Evolutionary conservation across 768 basidiomycete genomes (phyloP), one percentile per base, ranked within the genome.

Genomic region (button mushroom (Agaricus bisporus)): DNA sequence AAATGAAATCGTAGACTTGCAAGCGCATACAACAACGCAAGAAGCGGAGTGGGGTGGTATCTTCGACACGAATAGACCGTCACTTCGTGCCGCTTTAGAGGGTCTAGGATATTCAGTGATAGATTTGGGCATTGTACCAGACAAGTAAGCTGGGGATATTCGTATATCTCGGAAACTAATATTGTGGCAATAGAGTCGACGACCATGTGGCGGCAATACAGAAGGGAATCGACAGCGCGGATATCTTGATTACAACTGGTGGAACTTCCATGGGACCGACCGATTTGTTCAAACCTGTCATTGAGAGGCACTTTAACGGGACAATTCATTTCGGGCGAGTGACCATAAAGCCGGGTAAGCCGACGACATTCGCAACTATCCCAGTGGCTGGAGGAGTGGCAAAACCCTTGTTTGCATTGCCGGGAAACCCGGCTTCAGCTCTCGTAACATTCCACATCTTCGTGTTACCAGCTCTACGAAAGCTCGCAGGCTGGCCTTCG

Each of bases 261-360:
- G 92, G 92, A 4, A 93, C 92, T 4, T 91, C 89, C 1, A 95
- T 95, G 92, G 92, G 92, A 0, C 79, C 91, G 1, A 83, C 82
- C 0, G 92, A 95, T 66, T 75, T 95, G 18, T 68, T 95, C 38
- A 94, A 95, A 66, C 92, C 92, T 1, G 80, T 93, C 54, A 86
- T 95, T 52, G 92, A 95, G 67, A 80, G 83, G 14, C 76, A 86
- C 41, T 78, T 94, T 51, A 65, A 73, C 15, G 92, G 91, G 0
- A 85, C 76, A 6, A 75, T 93, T 4, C 91, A 94, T 62, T 94
- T 95, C 63, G 92, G 92, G 1, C 78, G 91, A 7, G 88, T 94
- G 48, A 80, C 81, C 20, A 80, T 92, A 62, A 91, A 90, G 61
- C 83, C 83, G 0, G 92, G 91, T 6, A 94, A 94, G 63, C 91